Evolutionary conservation across 106 monocot genomes (phyloP).

Genomic region (Xerophyta viscosa): DNA sequence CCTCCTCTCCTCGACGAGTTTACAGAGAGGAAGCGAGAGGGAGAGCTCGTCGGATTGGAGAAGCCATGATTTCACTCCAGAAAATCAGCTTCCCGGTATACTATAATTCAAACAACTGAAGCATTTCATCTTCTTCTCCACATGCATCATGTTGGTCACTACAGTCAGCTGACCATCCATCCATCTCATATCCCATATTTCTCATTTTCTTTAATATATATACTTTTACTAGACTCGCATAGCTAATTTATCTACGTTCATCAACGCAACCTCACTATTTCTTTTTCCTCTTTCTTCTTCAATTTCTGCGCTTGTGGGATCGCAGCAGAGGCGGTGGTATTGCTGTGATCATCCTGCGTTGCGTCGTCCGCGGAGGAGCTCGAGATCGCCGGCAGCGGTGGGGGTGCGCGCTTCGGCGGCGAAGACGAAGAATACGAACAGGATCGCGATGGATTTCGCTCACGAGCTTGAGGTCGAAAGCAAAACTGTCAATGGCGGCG

Average conservation of each 20-base stretch:
- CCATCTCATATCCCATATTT: too few relatives aligned
- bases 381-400: conserved; percentile 8
- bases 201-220: too few relatives aligned
- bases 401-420: conserved; percentile 3
- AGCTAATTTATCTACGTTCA: too few relatives aligned
- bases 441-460: conserved; percentile 6
- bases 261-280: too few relatives aligned
- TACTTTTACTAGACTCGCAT: too few relatives aligned
- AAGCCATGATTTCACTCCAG: conserved; percentile 3
- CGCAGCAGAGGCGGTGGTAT: not conserved
- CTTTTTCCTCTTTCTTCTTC: too few relatives aligned
- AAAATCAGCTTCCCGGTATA: not conserved
- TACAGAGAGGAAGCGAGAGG: conserved; percentile 4
- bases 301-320: not conserved
- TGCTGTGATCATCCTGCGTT: not conserved
- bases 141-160: too few relatives aligned
- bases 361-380: conserved; percentile 3
- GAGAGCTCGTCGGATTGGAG: not conserved
- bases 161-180: too few relatives aligned
- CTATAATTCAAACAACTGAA: too few relatives aligned
- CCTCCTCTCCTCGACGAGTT: not conserved
- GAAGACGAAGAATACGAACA: conserved; percentile 6
- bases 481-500: conserved; percentile 38
- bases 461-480: conserved; percentile 16
- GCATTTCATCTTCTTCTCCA: too few relatives aligned